Evolutionary conservation across 2,329 filamentous ascomycete genomes (phyloP), one percentile per base, ranked within the genome.

Genomic region (Botrytis medusae): DNA sequence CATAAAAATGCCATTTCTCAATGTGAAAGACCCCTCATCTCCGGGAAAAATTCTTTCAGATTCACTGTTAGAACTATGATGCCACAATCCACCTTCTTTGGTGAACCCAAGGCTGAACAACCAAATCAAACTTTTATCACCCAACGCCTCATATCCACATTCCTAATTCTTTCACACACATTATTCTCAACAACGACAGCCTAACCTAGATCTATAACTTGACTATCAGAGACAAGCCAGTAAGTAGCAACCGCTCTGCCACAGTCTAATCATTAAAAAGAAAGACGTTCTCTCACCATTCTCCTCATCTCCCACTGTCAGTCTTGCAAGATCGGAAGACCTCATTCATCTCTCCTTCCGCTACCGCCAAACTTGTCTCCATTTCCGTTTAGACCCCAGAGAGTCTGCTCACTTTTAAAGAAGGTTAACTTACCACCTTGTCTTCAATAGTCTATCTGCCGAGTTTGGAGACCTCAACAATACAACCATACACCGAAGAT

Each of bases 211-310:
- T 76, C 74, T 76, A 67, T 73, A 76, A 68, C 51, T 71, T 73
- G 78, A 78, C 78, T 69, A 40, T 74, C 57, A 71, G 72, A 76
- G 75, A 79, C 77, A 76, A 69, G 1, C 44, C 37, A 37, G 75
- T 74, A 78, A 74, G 16, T 46, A 32, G 12, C 2, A 25, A 37
- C 37, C 69, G 54, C 60, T 63, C 57, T 37, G n/a, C 54, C 44
- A 68, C 73, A 76, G 75, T 62, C 67, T 59, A 22, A 40, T 46
- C 57, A 68, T 69, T 77, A 77, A 77, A 78, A 77, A 69, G 63
- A 22, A 44, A 72, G 77, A 77, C 74, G 64, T 73, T 63, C 65
- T 71, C 62, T 7, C 29, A 32, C 69, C 73, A 76, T 74, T 74
- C 46, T 20, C 29, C 42, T 29, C 37, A 37, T 57, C 74, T 40